Conservation (phyloP, 2,329 filamentous ascomycete species). For the Raffaelea arxii region DNA sequence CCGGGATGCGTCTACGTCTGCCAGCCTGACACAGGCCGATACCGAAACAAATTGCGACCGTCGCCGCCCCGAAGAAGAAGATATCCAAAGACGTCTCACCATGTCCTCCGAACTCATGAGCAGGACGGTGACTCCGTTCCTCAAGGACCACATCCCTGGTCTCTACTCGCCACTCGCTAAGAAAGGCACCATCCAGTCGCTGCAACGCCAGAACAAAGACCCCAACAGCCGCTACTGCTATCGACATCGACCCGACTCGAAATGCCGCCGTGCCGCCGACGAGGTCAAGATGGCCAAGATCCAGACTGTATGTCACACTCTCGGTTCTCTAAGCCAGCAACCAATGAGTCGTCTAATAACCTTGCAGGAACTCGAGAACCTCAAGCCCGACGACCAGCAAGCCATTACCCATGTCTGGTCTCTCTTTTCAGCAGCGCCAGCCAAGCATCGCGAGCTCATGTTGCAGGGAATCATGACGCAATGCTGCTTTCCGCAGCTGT, state of each 20-base stretch:
- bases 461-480: conserved; percentile 91
- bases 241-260: conserved; percentile 84
- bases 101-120: conserved; percentile 59
- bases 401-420: conserved; percentile 98
- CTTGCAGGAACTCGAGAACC: conserved; percentile 63
- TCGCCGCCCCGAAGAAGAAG: conserved; percentile 38
- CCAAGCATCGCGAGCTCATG: conserved; percentile 93
- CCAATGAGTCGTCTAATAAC: background rate
- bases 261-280: conserved; percentile 86
- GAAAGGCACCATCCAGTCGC: conserved; percentile 32
- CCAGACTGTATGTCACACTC: conserved; percentile 72
- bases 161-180: conserved; percentile 75
- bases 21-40: conserved; percentile 4
- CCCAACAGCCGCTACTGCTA: conserved; percentile 91
- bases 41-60: conserved; percentile 39
- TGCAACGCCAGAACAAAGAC: conserved; percentile 33
- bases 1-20: background rate
- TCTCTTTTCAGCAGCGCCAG: conserved; percentile 87
- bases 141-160: conserved; percentile 81
- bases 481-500: conserved; percentile 95
- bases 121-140: conserved; percentile 76
- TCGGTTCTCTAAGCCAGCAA: too few relatives aligned
- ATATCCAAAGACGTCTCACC: conserved; percentile 39
- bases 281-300: conserved; percentile 94
- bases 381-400: conserved; percentile 80